These are phyloP conservation scores for Peronospora destructor DNA, from an alignment of 352 stramenopile genomes.

Conservation along the genomic window DNA sequence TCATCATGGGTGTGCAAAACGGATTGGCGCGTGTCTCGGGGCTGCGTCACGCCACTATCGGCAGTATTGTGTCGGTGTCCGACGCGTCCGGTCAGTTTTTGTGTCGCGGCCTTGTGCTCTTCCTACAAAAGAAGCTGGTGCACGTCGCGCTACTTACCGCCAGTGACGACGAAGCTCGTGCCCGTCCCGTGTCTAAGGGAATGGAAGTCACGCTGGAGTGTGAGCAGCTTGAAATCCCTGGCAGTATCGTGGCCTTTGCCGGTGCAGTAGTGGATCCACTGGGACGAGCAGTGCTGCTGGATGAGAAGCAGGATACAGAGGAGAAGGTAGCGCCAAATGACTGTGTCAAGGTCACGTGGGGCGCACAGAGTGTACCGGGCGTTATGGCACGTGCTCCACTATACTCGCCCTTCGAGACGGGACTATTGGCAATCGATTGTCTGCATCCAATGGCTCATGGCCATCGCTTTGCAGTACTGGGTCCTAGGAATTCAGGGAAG, in stretches of 20 bases:
- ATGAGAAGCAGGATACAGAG: constrained; percentile 2
- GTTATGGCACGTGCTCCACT: constrained; percentile 54
- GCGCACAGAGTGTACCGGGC: constrained; percentile 51
- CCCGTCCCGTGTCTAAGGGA: constrained; percentile 33
- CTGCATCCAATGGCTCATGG: constrained; percentile 66
- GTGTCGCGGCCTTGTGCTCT: constrained; percentile 48
- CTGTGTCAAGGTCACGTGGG: constrained; percentile 44
- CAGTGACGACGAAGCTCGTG: constrained; percentile 14
- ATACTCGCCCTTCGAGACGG: constrained; percentile 48
- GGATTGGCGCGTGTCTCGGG: constrained; percentile 66
- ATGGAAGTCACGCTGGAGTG: constrained; percentile 56
- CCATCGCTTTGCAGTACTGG: constrained; percentile 60
- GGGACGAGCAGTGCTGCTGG: constrained; percentile 28
- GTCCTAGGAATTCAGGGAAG: constrained; percentile 65
- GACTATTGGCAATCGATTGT: constrained; percentile 67
- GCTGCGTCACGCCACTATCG: constrained; percentile 59
- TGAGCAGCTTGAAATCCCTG: constrained; percentile 43
- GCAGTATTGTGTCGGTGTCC: constrained; percentile 54
- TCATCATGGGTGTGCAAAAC: constrained; percentile 67
- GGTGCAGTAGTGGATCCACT: constrained; percentile 50
- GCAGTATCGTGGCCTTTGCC: constrained; percentile 36
- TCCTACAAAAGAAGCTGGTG: constrained; percentile 50
- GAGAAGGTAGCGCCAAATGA: constrained; percentile 12
- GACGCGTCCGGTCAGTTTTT: constrained; percentile 16
- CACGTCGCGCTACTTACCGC: constrained; percentile 53